Conservation (phyloP, 192 early-diverging fungal species). For the Coemansia sp. region DNA sequence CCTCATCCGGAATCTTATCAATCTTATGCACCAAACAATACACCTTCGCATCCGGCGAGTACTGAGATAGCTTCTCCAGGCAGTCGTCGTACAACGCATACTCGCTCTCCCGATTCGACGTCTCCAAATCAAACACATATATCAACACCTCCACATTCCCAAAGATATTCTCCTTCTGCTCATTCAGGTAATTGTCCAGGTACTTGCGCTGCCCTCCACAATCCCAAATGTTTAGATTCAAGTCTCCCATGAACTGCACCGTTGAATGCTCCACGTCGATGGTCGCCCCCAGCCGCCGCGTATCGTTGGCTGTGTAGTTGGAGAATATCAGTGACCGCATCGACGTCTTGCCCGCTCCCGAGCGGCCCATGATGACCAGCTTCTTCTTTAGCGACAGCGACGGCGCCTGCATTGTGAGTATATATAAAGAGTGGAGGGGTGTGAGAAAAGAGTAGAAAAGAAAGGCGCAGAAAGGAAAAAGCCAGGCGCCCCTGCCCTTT, state of each 20-base stretch:
- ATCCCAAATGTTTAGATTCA: constrained; percentile 98
- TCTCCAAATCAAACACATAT: constrained; percentile 97
- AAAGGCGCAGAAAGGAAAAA: no score
- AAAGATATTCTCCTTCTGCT: constrained; percentile 92
- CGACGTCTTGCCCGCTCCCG: constrained; percentile 95
- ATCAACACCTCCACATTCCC: constrained; percentile 98
- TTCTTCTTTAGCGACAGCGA: no score
- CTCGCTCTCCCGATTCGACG: constrained; percentile 84
- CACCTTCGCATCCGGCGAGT: constrained; percentile 85
- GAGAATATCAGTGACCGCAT: constrained; percentile 99
- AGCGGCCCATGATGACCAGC: constrained; percentile 97
- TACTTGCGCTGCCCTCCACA: constrained; percentile 94
- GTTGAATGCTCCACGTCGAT: constrained; percentile 98
- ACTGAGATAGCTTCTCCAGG: constrained; percentile 70
- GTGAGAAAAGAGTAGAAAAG: no score
- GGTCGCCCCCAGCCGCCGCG: constrained; percentile 90
- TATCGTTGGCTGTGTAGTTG: constrained; percentile 94
- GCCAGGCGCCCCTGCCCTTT: no score
- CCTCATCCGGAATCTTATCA: constrained; percentile 80
- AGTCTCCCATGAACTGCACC: constrained; percentile 90
- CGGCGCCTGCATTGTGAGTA: no score
- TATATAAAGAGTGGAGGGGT: no score
- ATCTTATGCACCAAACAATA: constrained; percentile 98
- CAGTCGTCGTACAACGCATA: constrained; percentile 86
- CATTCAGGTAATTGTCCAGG: constrained; percentile 93